Conservation (phyloP, 176 grass and related monocot species). For the Aegilops umbellulata region DNA sequence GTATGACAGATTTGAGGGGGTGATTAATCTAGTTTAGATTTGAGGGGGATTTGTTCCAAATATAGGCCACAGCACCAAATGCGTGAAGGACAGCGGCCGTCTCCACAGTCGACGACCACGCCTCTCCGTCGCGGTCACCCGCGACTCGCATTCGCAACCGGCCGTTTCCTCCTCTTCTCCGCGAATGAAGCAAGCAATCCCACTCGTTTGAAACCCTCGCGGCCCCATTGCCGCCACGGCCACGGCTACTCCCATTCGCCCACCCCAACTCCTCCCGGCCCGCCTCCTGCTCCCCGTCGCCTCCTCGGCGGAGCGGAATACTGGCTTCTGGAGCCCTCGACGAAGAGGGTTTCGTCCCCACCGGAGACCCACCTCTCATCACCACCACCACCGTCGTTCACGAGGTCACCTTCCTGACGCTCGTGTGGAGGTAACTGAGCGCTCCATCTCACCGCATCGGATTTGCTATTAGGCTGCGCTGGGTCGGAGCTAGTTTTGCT, state of each 20-base stretch:
- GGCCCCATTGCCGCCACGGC: neutral
- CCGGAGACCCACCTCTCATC: neutral
- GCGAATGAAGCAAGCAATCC: neutral
- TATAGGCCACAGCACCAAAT: no score
- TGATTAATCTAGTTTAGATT: no score
- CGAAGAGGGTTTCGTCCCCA: neutral
- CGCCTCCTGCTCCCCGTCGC: neutral
- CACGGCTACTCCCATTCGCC: neutral
- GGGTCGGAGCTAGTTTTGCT: neutral
- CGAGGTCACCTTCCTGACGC: neutral
- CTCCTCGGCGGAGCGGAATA: neutral
- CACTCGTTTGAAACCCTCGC: neutral
- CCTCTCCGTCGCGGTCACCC: neutral
- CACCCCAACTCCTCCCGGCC: neutral
- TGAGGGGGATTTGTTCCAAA: no score
- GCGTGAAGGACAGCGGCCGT: neutral
- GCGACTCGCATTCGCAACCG: neutral
- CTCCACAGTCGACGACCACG: neutral
- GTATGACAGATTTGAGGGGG: no score
- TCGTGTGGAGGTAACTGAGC: neutral
- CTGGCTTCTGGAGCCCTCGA: conserved; percentile 11
- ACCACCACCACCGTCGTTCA: neutral
- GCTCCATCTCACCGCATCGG: neutral
- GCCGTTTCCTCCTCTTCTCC: neutral
- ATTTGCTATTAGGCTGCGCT: neutral